Evolutionary conservation across 805 yeast genomes (phyloP).

Genomic region (Sungouiella thailandica): DNA sequence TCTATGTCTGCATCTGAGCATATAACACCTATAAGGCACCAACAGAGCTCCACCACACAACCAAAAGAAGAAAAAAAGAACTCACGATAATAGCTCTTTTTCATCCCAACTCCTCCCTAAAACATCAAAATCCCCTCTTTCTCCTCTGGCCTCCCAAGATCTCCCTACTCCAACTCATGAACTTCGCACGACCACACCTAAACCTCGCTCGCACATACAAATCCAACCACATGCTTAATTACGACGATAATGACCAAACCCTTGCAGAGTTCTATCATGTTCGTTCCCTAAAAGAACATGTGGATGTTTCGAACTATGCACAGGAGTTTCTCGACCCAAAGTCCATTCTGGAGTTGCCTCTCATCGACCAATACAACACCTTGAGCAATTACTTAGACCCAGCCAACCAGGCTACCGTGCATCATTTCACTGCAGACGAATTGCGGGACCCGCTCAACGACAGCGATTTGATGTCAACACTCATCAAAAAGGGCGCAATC

Average conservation of each 20-base stretch:
- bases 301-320: not conserved
- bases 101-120: too few relatives aligned
- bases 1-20: too few relatives aligned
- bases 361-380: slow-evolving; percentile 27
- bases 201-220: too few relatives aligned
- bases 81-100: too few relatives aligned
- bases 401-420: slow-evolving; percentile 6
- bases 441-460: slow-evolving; percentile 31
- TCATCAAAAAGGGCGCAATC: slow-evolving; percentile 21
- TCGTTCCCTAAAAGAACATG: slow-evolving; percentile 19
- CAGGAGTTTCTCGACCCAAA: slow-evolving; percentile 8
- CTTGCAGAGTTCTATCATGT: slow-evolving; percentile 28
- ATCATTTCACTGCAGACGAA: slow-evolving; percentile 17
- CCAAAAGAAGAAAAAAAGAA: too few relatives aligned
- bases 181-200: not conserved
- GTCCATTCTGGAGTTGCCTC: slow-evolving; percentile 16
- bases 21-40: too few relatives aligned
- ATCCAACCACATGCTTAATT: slow-evolving; percentile 24
- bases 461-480: slow-evolving; percentile 22
- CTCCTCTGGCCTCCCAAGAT: too few relatives aligned
- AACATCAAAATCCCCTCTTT: too few relatives aligned
- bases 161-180: too few relatives aligned
- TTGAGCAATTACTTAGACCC: slow-evolving; percentile 22
- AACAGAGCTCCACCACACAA: too few relatives aligned
- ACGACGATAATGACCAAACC: slow-evolving; percentile 24